phyloP scores from a whole-genome alignment of 768 basidiomycete genomes.

The Suillus tomentosus region DNA sequence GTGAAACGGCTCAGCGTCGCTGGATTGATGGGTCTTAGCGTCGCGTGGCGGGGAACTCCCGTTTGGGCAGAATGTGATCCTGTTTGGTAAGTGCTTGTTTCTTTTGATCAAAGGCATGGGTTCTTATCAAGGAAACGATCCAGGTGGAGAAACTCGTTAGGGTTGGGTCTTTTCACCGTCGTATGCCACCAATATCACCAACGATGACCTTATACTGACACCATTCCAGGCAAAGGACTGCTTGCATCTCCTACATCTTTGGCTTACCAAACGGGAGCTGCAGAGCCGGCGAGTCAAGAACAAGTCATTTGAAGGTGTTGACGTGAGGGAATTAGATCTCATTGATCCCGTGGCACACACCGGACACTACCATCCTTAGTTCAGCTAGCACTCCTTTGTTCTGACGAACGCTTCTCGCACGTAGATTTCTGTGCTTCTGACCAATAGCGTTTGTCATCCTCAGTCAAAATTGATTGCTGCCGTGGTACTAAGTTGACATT shows the following conservation, averaged over 20 bases:
- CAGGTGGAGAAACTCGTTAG: slow-evolving; percentile 70
- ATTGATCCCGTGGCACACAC: slow-evolving; percentile 37
- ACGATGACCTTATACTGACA: not conserved
- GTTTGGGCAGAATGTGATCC: slow-evolving; percentile 72
- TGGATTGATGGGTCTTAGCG: slow-evolving; percentile 42
- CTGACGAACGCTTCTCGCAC: not conserved
- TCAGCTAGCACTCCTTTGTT: not conserved
- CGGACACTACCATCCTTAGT: slow-evolving; percentile 12
- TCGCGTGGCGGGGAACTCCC: slow-evolving; percentile 56
- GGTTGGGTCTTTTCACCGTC: slow-evolving; percentile 66
- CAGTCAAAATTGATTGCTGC: not conserved
- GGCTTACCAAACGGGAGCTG: slow-evolving; percentile 70
- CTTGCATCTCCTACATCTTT: slow-evolving; percentile 65
- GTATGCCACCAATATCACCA: slow-evolving; percentile 37
- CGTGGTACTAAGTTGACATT: not conserved
- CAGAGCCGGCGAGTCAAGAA: slow-evolving; percentile 69
- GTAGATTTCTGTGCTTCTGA: not conserved
- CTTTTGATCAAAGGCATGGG: not conserved
- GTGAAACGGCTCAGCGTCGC: slow-evolving; percentile 29
- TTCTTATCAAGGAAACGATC: not conserved
- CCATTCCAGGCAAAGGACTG: slow-evolving; percentile 62
- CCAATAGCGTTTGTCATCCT: not conserved
- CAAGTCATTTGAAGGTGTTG: slow-evolving; percentile 74
- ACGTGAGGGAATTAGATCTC: slow-evolving; percentile 64
- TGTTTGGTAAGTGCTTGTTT: slow-evolving; percentile 52